Evolutionary conservation across 768 basidiomycete genomes (phyloP).

Genomic region (Boletus sp.): DNA sequence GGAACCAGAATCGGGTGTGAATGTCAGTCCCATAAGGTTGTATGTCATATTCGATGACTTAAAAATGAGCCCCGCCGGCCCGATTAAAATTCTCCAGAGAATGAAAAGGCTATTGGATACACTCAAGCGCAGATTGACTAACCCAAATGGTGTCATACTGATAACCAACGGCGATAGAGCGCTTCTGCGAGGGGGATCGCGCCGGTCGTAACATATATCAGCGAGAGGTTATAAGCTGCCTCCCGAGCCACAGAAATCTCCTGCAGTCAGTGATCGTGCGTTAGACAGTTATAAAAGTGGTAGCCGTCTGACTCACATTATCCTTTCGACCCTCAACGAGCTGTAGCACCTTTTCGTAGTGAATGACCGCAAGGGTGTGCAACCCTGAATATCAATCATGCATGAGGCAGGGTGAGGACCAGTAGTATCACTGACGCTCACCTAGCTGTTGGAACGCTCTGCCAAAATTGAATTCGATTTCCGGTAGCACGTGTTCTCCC

Average conservation of each 20-base stretch:
- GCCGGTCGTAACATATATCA: constrained; percentile 80
- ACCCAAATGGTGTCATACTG: constrained; percentile 43
- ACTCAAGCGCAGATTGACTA: background rate
- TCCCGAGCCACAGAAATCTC: constrained; percentile 61
- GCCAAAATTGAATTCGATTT: constrained; percentile 93
- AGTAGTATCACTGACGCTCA: constrained; percentile 32
- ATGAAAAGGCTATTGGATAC: constrained; percentile 1
- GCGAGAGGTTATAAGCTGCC: constrained; percentile 84
- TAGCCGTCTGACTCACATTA: constrained; percentile 28
- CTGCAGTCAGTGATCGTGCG: constrained; percentile 24
- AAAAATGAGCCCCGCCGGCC: background rate
- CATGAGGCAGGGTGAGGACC: background rate
- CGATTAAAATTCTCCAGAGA: constrained; percentile 4
- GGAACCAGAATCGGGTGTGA: constrained; percentile 9
- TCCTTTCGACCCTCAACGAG: constrained; percentile 46
- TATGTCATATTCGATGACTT: constrained; percentile 5
- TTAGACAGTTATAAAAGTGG: background rate
- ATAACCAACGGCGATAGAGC: constrained; percentile 80
- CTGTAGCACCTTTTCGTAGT: constrained; percentile 77
- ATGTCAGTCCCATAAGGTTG: background rate
- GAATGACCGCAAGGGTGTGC: constrained; percentile 74
- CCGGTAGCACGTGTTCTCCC: constrained; percentile 45
- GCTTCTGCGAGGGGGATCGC: constrained; percentile 67
- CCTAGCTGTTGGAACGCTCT: constrained; percentile 92
- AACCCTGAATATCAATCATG: constrained; percentile 50